phyloP scores from a whole-genome alignment of 345 rosid genomes.

The Rhizophora apiculata region DNA sequence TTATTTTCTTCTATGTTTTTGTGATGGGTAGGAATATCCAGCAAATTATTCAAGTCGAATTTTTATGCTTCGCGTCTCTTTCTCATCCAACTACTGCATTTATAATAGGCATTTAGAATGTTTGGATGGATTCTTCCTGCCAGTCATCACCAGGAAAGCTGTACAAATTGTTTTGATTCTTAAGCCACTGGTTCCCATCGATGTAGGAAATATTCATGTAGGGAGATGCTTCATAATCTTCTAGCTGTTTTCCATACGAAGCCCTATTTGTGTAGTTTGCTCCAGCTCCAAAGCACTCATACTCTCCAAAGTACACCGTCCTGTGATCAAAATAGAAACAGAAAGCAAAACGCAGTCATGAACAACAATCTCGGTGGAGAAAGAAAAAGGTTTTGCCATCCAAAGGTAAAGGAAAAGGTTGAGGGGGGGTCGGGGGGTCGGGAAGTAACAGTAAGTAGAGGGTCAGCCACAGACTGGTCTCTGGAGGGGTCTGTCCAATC shows the following conservation, averaged over 20 bases:
- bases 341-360: not conserved
- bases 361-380: not conserved
- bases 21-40: no score
- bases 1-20: no score
- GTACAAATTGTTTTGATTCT: not conserved
- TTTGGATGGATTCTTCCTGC: not conserved
- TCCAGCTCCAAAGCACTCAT: slow-evolving; percentile 60
- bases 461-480: slow-evolving; percentile 50
- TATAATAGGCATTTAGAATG: not conserved
- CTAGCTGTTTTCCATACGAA: slow-evolving; percentile 52
- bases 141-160: slow-evolving; percentile 7
- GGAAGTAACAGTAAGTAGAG: not conserved
- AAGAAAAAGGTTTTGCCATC: no score
- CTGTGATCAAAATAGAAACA: slow-evolving; percentile 29
- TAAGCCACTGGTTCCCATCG: slow-evolving; percentile 71
- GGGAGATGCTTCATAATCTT: slow-evolving; percentile 51
- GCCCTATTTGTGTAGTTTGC: slow-evolving; percentile 48
- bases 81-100: not conserved
- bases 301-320: slow-evolving; percentile 68
- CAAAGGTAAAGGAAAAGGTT: no score
- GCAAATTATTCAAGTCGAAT: no score
- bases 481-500: slow-evolving; percentile 58
- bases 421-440: no score
- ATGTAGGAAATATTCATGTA: slow-evolving; percentile 59
- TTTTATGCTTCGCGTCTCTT: no score